phyloP scores from a whole-genome alignment of 805 yeast genomes.

The Kazachstania martiniae region DNA sequence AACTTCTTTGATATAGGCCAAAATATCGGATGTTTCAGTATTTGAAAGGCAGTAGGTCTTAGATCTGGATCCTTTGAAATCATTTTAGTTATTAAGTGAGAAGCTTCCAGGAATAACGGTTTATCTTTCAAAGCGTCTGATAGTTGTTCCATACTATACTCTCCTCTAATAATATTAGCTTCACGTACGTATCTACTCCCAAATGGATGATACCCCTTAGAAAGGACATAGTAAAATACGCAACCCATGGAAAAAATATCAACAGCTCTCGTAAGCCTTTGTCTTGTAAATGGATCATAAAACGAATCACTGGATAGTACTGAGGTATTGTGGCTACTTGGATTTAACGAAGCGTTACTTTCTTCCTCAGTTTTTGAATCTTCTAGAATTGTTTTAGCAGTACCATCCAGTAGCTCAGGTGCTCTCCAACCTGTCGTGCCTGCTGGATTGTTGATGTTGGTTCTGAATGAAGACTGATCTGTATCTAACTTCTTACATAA shows the following conservation, averaged over 20 bases:
- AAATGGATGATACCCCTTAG: constrained; percentile 85
- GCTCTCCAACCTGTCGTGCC: constrained; percentile 99
- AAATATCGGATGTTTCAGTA: constrained; percentile 79
- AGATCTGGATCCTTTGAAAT: constrained; percentile 49
- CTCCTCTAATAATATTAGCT: constrained; percentile 70
- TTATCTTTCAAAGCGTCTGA: constrained; percentile 21
- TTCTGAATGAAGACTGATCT: constrained; percentile 87
- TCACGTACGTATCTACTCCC: constrained; percentile 88
- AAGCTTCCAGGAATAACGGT: constrained; percentile 44
- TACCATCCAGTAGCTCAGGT: constrained; percentile 56
- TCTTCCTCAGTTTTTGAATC: constrained; percentile 27
- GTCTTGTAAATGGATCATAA: constrained; percentile 34
- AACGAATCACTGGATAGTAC: constrained; percentile 11
- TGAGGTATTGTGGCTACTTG: constrained; percentile 4
- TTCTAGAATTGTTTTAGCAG: constrained; percentile 5
- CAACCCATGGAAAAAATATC: constrained; percentile 95
- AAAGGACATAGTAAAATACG: constrained; percentile 75
- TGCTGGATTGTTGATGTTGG: constrained; percentile 77
- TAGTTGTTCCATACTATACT: constrained; percentile 37
- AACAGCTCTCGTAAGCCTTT: constrained; percentile 75
- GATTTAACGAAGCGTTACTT: neutral
- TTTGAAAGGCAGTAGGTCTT: constrained; percentile 60
- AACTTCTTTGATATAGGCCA: constrained; percentile 69
- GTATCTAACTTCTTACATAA: constrained; percentile 83
- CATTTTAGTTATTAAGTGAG: constrained; percentile 65